Evolutionary conservation across 371 early-diverging fungal genomes (phyloP).

Genomic region (Furculomyces boomerangus): DNA sequence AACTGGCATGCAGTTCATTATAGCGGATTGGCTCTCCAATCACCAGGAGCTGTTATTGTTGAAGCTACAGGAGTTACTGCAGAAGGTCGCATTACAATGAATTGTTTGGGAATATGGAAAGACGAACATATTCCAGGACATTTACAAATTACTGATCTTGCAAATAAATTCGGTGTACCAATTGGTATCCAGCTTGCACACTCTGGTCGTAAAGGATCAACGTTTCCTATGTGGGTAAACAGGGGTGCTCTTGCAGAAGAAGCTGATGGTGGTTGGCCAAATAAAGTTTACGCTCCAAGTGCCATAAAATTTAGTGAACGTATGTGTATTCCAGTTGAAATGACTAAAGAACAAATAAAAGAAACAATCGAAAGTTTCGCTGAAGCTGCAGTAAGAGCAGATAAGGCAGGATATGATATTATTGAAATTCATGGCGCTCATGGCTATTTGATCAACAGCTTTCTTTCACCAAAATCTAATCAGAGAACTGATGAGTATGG

Average conservation of each 20-base stretch:
- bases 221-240: constrained; percentile 26
- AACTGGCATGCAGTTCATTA: constrained; percentile 49
- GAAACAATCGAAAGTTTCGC: constrained; percentile 37
- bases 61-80: constrained; percentile 66
- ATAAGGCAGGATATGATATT: constrained; percentile 63
- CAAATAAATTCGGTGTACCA: constrained; percentile 38
- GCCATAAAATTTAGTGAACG: constrained; percentile 30
- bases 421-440: constrained; percentile 72
- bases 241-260: constrained; percentile 14
- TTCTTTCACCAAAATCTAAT: constrained; percentile 65
- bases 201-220: constrained; percentile 62
- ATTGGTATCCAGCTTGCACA: constrained; percentile 65
- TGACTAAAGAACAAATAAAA: constrained; percentile 41
- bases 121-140: constrained; percentile 50
- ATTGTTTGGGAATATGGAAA: constrained; percentile 57
- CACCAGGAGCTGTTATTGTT: constrained; percentile 51
- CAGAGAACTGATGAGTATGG: constrained; percentile 66
- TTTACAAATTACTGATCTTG: constrained; percentile 35
- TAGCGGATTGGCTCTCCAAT: constrained; percentile 45
- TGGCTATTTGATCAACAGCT: constrained; percentile 59
- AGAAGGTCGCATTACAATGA: constrained; percentile 57
- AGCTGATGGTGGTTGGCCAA: constrained; percentile 54
- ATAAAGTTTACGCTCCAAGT: constrained; percentile 52
- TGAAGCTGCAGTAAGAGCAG: constrained; percentile 47
- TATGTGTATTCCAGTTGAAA: constrained; percentile 32